Percentiles rank a stretch among this genome's conserved stretches.
Evolutionary conservation across 306 rosid species (phyloP).

Genomic region (Vigna radiata): DNA sequence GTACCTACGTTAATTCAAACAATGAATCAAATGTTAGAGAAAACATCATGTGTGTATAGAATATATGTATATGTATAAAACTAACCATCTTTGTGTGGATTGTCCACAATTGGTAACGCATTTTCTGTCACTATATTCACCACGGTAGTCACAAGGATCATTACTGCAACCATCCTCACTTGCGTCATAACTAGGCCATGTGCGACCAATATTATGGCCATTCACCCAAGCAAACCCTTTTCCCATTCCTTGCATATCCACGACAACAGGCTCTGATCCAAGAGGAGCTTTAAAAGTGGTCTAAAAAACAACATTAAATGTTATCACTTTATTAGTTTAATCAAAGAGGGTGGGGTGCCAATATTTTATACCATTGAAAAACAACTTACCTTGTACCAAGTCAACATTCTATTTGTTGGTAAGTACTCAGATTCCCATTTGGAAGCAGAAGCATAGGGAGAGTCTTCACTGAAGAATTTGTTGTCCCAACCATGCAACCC

Average conservation of each 20-base stretch:
- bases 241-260: constrained; percentile 57
- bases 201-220: constrained; percentile 53
- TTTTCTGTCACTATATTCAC: constrained; percentile 44
- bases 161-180: constrained; percentile 49
- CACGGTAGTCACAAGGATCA: constrained; percentile 63
- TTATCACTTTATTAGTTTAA: not conserved
- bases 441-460: constrained; percentile 18
- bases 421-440: constrained; percentile 46
- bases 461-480: constrained; percentile 35
- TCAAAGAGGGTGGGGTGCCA: not conserved
- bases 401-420: constrained; percentile 51
- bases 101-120: constrained; percentile 60
- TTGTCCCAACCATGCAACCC: constrained; percentile 57
- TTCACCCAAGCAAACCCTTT: constrained; percentile 67
- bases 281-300: constrained; percentile 65
- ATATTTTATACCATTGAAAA: not conserved
- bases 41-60: too few relatives aligned
- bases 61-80: too few relatives aligned
- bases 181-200: constrained; percentile 54
- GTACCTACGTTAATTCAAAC: not conserved
- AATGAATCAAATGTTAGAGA: not conserved
- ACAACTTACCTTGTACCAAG: constrained; percentile 63
- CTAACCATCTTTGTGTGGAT: constrained; percentile 45
- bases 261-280: constrained; percentile 52
- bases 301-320: constrained; percentile 9